Evolutionary conservation across 2,329 filamentous ascomycete species (phyloP).

Genomic region (Neurospora crassa): DNA sequence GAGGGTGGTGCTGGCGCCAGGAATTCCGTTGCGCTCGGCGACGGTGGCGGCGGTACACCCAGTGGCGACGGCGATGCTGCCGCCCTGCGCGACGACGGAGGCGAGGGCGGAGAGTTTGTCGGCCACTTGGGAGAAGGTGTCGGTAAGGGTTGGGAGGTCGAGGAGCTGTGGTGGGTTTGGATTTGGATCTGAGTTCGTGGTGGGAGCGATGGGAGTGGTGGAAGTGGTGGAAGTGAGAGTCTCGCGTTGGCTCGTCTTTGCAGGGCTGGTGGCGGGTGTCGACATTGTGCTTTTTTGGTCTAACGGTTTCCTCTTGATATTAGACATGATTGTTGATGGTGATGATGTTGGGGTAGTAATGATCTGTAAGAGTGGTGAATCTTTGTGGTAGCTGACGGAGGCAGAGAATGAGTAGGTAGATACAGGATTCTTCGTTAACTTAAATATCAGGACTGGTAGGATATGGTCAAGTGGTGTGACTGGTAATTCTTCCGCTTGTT

Average conservation of each 20-base stretch:
- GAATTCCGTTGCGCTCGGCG: not conserved
- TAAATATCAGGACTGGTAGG: not conserved
- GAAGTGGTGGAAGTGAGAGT: not conserved
- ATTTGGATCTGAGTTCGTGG: not conserved
- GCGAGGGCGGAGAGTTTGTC: not conserved
- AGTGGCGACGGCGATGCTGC: not conserved
- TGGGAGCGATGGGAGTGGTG: not conserved
- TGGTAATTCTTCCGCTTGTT: not conserved
- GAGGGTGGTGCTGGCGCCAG: not conserved
- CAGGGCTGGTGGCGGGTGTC: not conserved
- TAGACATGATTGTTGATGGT: not conserved
- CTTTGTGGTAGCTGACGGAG: not conserved
- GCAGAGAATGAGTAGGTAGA: not conserved
- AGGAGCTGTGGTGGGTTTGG: not conserved
- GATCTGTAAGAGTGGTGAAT: not conserved
- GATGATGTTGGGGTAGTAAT: not conserved
- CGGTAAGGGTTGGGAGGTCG: not conserved
- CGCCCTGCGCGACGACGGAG: not conserved
- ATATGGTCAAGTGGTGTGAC: not conserved
- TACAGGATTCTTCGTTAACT: not conserved
- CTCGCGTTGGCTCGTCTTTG: not conserved
- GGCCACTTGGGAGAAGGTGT: not conserved
- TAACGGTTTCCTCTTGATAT: not conserved
- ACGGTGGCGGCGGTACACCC: not conserved
- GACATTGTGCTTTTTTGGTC: not conserved